Conservation (phyloP, 805 yeast genomes). For the Pichia cabralensis region DNA sequence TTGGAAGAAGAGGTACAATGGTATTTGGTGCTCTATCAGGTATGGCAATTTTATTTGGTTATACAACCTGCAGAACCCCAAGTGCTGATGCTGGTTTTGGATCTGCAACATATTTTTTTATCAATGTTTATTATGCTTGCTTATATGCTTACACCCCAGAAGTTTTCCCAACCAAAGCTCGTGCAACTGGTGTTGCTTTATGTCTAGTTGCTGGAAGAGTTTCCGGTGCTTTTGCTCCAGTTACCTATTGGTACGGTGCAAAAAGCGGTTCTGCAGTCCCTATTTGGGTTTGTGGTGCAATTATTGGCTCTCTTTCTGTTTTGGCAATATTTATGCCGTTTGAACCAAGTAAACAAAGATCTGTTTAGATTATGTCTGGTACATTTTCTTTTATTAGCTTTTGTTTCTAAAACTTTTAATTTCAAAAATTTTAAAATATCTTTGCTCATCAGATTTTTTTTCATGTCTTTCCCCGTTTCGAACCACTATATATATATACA, state of each 20-base stretch:
- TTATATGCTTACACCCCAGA: slow-evolving; percentile 62
- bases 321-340: slow-evolving; percentile 38
- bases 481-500: too few relatives aligned
- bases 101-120: slow-evolving; percentile 37
- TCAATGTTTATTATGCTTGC: slow-evolving; percentile 45
- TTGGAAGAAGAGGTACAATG: slow-evolving; percentile 53
- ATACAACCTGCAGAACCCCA: slow-evolving; percentile 49
- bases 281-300: slow-evolving; percentile 50
- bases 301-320: slow-evolving; percentile 39
- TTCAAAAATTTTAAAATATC: neutral
- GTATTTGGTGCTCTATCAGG: slow-evolving; percentile 40
- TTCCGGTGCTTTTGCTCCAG: slow-evolving; percentile 49
- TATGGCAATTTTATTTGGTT: slow-evolving; percentile 51
- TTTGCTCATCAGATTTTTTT: too few relatives aligned
- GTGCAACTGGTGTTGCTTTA: slow-evolving; percentile 54
- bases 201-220: slow-evolving; percentile 46
- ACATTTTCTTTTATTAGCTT: neutral
- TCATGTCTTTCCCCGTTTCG: too few relatives aligned
- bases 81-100: slow-evolving; percentile 43
- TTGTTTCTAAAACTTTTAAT: neutral
- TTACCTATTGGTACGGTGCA: slow-evolving; percentile 41
- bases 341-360: slow-evolving; percentile 34
- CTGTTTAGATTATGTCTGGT: too few relatives aligned
- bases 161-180: slow-evolving; percentile 40
- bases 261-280: slow-evolving; percentile 44